Evolutionary conservation across 441 rosid genomes (phyloP).

Genomic region (Caryocar brasiliense): DNA sequence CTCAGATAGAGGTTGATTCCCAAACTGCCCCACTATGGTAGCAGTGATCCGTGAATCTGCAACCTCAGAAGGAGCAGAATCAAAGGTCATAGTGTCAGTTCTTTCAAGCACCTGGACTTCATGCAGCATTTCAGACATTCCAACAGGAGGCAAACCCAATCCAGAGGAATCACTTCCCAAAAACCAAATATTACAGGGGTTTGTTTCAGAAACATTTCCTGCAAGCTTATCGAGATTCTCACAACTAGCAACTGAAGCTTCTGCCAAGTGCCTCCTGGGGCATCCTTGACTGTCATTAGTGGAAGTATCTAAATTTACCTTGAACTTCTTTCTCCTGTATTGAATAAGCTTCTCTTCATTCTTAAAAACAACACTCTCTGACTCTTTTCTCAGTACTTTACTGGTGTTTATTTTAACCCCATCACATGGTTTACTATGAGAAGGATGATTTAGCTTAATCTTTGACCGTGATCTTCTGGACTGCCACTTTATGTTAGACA

Average conservation of each 20-base stretch:
- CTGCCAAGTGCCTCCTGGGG: constrained; percentile 14
- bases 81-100: constrained; percentile 10
- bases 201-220: constrained; percentile 6
- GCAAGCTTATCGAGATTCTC: constrained; percentile 11
- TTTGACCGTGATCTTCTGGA: constrained; percentile 69
- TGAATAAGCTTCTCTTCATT: constrained; percentile 58
- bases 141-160: constrained; percentile 6
- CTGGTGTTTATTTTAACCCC: constrained; percentile 27
- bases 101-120: constrained; percentile 30
- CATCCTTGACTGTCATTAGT: constrained; percentile 12
- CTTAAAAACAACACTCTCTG: constrained; percentile 18
- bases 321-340: constrained; percentile 71
- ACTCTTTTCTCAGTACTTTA: constrained; percentile 14
- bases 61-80: constrained; percentile 23
- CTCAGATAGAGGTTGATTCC: constrained; percentile 15
- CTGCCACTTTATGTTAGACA: constrained; percentile 56
- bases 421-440: constrained; percentile 22
- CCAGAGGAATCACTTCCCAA: constrained; percentile 5
- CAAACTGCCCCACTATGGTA: constrained; percentile 9
- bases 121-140: constrained; percentile 17
- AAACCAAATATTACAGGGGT: constrained; percentile 1
- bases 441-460: constrained; percentile 29
- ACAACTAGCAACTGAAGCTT: constrained; percentile 16
- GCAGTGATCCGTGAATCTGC: constrained; percentile 18
- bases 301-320: constrained; percentile 37